Evolutionary conservation across 2,329 filamentous ascomycete genomes (phyloP).

Genomic region (Fulvia fulva): DNA sequence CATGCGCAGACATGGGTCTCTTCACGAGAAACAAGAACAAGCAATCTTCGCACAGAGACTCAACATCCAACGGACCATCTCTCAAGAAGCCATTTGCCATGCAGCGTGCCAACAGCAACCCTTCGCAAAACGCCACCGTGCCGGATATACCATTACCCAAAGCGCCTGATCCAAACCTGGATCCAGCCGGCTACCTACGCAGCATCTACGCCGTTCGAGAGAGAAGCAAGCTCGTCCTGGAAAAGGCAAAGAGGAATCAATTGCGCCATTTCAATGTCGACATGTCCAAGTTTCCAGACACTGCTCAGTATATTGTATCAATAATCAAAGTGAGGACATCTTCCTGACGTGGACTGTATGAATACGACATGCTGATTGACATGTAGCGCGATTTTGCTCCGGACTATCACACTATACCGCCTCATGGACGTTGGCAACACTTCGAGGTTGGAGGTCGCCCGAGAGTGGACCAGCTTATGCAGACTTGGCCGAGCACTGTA

Average conservation of each 20-base stretch:
- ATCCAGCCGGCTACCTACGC: constrained; percentile 85
- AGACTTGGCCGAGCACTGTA: constrained; percentile 63
- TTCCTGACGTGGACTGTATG: not conserved
- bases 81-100: constrained; percentile 35
- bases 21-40: constrained; percentile 47
- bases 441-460: constrained; percentile 77
- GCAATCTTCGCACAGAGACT: constrained; percentile 11
- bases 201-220: constrained; percentile 87
- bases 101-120: constrained; percentile 32
- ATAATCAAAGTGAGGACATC: constrained; percentile 74
- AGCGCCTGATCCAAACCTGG: constrained; percentile 79
- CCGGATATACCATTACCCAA: constrained; percentile 73
- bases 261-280: constrained; percentile 87
- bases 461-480: constrained; percentile 66
- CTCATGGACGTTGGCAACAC: constrained; percentile 82
- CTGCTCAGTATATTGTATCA: constrained; percentile 80
- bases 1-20: constrained; percentile 46
- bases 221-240: constrained; percentile 66
- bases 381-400: constrained; percentile 64
- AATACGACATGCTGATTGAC: not conserved
- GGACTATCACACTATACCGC: constrained; percentile 69
- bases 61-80: constrained; percentile 18
- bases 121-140: constrained; percentile 43
- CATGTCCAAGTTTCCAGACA: constrained; percentile 75
- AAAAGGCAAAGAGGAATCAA: constrained; percentile 72